Percentiles rank a stretch among this genome's conserved stretches.
Evolutionary conservation across 2,329 filamentous ascomycete species (phyloP).

Genomic region (Aspergillus quadricinctus): DNA sequence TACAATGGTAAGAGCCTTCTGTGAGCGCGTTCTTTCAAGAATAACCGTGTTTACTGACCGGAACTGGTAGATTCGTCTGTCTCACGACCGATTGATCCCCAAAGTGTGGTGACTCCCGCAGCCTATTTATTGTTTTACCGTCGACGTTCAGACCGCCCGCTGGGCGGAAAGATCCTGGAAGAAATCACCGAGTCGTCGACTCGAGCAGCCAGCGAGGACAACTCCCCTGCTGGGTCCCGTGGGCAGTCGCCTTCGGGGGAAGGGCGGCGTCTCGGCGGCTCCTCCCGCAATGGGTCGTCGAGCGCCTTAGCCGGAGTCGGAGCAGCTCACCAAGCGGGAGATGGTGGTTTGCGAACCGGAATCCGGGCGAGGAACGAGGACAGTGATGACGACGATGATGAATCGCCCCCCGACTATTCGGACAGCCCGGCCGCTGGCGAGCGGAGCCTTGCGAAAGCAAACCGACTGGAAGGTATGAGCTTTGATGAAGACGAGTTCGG

Average conservation of each 20-base stretch:
- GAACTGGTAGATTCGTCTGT: slow-evolving; percentile 65
- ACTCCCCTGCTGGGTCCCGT: slow-evolving; percentile 40
- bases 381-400: slow-evolving; percentile 13
- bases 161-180: slow-evolving; percentile 74
- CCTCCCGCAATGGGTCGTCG: slow-evolving; percentile 86
- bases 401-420: slow-evolving; percentile 30
- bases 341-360: slow-evolving; percentile 53
- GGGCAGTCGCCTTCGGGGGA: slow-evolving; percentile 64
- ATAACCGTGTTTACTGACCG: slow-evolving; percentile 37
- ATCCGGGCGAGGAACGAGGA: slow-evolving; percentile 29
- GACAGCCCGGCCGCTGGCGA: slow-evolving; percentile 20
- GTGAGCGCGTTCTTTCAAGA: background rate
- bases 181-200: slow-evolving; percentile 64
- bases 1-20: slow-evolving; percentile 71
- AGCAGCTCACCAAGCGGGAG: slow-evolving; percentile 66
- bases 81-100: slow-evolving; percentile 55
- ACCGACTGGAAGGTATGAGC: slow-evolving; percentile 31
- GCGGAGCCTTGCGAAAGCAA: slow-evolving; percentile 16
- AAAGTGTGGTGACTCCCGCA: slow-evolving; percentile 64
- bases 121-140: slow-evolving; percentile 97
- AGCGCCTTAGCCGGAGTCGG: slow-evolving; percentile 74
- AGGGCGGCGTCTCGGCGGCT: slow-evolving; percentile 81
- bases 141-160: slow-evolving; percentile 67
- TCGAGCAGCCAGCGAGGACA: slow-evolving; percentile 46
- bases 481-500: slow-evolving; percentile 27